Evolutionary conservation across 371 early-diverging fungal genomes (phyloP), one percentile per base, ranked within the genome.

Genomic region (Actinomortierella wolfii): DNA sequence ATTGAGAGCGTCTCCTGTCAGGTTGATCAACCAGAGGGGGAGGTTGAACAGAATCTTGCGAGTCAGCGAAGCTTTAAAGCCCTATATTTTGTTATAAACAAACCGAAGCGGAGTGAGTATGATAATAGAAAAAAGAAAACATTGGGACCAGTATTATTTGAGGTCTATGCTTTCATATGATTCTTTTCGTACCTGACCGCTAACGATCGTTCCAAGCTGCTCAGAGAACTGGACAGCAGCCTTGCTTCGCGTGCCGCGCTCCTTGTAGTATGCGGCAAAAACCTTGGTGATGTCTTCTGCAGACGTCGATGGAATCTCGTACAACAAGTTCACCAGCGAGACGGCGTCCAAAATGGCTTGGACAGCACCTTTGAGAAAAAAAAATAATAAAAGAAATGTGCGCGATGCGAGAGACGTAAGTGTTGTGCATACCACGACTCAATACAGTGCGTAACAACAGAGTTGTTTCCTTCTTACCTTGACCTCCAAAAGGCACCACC

Each of bases 281-380:
- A 60, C 54, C 3, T 29, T 14, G 13, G 54, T 54, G 41, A 70
- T 64, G 29, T 54, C 61, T 1, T 21, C n/a, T 0, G 47, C 2
- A 17, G 65, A 61, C 0, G 49, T 60, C 2, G 71, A 57, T n/a
- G 58, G 61, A 1, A 61, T 54, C 25, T 70, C 71, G 41, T 70
- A 61, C 14, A 70, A 47, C 0, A 54, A 23, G 26, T 70, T 70
- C 18, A 65, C 71, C 1, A 70, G 48, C 20, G 61, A 61, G 15
- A 70, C 41, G 14, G 71, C 71, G 50, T 70, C 71, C 28, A 70
- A 15, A 61, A 70, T 70, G 7, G 71, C 71, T 26, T 70, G 71
- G 6, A 65, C 71, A 18, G 71, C 71, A 21, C 71, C 71, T 41
- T 57, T 52, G 26, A 26, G 42, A 21, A 43, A 49, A 48, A 54